A percentile compares a stretch with the other conserved stretches of the same genome.
These are phyloP conservation scores for Wickerhamomyces bovis DNA, from an alignment of 805 yeast genomes.

Conservation along the genomic window DNA sequence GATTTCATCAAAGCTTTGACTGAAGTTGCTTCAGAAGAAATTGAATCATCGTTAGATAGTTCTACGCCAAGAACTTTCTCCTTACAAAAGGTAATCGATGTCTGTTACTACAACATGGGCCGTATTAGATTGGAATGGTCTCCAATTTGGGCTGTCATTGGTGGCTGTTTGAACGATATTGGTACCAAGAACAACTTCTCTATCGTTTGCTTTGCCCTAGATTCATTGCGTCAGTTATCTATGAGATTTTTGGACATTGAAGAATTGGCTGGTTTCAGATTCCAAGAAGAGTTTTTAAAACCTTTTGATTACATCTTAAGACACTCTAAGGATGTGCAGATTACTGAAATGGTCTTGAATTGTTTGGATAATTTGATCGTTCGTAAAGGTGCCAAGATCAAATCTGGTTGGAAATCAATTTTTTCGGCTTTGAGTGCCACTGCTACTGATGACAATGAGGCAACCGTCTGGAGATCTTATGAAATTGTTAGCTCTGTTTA, in stretches of 20 bases:
- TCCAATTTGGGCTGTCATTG: constrained; percentile 91
- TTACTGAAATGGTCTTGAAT: constrained; percentile 84
- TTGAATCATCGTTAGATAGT: constrained; percentile 78
- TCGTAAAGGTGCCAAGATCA: constrained; percentile 65
- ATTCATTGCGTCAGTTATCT: constrained; percentile 87
- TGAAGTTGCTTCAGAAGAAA: constrained; percentile 84
- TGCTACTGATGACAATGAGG: constrained; percentile 53
- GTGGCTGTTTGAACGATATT: constrained; percentile 77
- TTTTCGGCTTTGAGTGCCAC: constrained; percentile 73
- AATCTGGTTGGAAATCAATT: constrained; percentile 93
- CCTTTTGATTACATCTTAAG: constrained; percentile 80
- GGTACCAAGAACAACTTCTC: constrained; percentile 74
- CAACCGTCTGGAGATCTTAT: constrained; percentile 58
- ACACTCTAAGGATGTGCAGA: constrained; percentile 61
- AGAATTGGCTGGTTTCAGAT: constrained; percentile 90
- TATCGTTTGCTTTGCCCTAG: constrained; percentile 85
- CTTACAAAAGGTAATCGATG: constrained; percentile 92
- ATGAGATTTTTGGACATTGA: constrained; percentile 90
- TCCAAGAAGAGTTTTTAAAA: constrained; percentile 87
- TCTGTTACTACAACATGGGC: constrained; percentile 94
- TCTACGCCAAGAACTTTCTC: constrained; percentile 87
- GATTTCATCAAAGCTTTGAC: constrained; percentile 84
- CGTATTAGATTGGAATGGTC: constrained; percentile 97
- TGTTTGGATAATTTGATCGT: constrained; percentile 82
- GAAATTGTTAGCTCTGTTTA: constrained; percentile 57